phyloP scores from a whole-genome alignment of 2,329 filamentous ascomycete species.

The Exserohilum rostratum region DNA sequence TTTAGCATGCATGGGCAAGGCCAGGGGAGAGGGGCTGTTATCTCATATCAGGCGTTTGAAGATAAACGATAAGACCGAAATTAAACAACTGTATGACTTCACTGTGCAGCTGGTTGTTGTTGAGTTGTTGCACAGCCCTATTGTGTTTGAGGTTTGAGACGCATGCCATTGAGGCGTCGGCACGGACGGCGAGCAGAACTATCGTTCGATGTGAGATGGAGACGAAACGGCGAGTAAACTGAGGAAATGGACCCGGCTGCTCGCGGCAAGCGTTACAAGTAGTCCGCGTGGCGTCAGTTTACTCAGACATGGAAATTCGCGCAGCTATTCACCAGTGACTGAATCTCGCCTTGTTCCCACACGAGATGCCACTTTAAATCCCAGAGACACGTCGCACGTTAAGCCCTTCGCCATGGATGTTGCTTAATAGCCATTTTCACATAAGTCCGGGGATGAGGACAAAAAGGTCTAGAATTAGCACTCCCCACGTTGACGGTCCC shows the following conservation, averaged over 20 bases:
- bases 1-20: background rate
- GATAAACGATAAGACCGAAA: background rate
- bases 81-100: background rate
- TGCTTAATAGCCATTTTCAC: no score
- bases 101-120: background rate
- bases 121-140: background rate
- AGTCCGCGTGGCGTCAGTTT: no score
- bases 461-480: slow-evolving; percentile 1
- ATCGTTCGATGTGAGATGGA: no score
- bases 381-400: background rate
- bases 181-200: no score
- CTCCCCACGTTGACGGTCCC: slow-evolving; percentile 10
- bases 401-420: background rate
- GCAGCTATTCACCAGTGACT: no score
- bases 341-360: no score
- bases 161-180: background rate
- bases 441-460: background rate
- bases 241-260: no score
- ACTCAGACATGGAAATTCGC: no score
- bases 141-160: background rate
- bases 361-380: background rate
- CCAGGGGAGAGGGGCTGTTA: background rate
- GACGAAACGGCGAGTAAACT: no score
- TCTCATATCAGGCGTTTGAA: no score
- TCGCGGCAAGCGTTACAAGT: no score